Base-by-base conservation (phyloP, 352 stramenopile genomes). In the Albugo laibachii region DNA sequence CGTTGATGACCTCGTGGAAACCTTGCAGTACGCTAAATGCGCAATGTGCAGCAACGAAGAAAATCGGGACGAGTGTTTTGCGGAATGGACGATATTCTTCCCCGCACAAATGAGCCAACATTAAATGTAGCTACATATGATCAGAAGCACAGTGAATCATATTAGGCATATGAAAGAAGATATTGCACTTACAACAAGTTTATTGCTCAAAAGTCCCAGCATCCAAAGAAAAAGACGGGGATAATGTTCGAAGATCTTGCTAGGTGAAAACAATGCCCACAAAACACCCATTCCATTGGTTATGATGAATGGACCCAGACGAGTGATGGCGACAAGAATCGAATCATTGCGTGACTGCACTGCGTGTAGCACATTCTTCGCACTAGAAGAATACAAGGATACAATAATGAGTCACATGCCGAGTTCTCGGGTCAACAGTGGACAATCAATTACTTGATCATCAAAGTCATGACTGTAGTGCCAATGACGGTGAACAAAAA, bases 21-120 rank as follows among this genome's bases (percentile, higher is more conserved):
- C 73, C 75, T 54, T 91, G 68, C 45, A 83, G 41, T 67, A 86
- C 81, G 47, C 72, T 74, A 57, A 87, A 91, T 36, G 65, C 62
- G 54, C 68, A 83, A 53, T 92, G 78, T 19, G 65, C 78, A 13
- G 78, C 78, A 16, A 92, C 76, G 59, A 86, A 92, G 51, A 92
- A 86, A 48, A 92, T 81, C n/a, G 78, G 78, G 47, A 88, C 78
- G 13, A 92, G 74, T 48, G 78, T 92, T 61, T 92, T 92, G 47
- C 78, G 78, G 61, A 88, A 92, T 47, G 78, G 78, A 47, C 88
- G 78, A 50, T 88, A 92, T 55, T 92, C 78, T 52, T 92, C 78
- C 6, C 74, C 76, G 15, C 75, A 88, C 54, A 92, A 53, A 45
- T 92, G 78, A 44, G 78, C 78, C 19, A 92, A 54, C 78, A 92